phyloP scores from a whole-genome alignment of 1,284 basidiomycete species.

The Leccinum subatratum region DNA sequence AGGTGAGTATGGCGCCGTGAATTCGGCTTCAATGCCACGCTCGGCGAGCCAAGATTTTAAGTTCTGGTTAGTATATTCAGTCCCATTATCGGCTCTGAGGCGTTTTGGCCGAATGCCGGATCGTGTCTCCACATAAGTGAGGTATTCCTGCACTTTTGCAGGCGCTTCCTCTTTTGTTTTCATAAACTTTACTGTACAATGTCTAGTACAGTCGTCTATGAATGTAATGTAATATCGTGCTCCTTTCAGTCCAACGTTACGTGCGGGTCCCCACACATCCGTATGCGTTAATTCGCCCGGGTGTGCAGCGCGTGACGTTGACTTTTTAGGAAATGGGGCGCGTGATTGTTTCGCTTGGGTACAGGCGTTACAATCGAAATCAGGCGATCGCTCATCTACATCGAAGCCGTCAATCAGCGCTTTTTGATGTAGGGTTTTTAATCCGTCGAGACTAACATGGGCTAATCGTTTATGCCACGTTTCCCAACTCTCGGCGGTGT shows the following conservation, averaged over 20 bases:
- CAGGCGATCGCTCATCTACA: neutral
- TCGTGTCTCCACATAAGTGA: too few species aligned
- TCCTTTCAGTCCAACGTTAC: neutral
- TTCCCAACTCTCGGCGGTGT: neutral
- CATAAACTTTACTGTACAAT: too few species aligned
- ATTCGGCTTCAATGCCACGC: neutral
- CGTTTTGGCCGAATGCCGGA: too few species aligned
- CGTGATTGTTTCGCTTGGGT: neutral
- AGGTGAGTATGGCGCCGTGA: neutral
- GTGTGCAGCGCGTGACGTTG: neutral
- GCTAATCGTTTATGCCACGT: neutral
- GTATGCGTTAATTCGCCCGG: neutral
- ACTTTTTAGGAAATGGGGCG: neutral
- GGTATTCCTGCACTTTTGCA: too few species aligned
- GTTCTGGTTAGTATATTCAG: neutral
- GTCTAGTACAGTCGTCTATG: too few species aligned
- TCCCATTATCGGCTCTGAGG: too few species aligned
- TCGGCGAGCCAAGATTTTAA: neutral
- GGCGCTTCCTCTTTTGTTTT: too few species aligned
- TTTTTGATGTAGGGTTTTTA: neutral
- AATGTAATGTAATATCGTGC: too few species aligned
- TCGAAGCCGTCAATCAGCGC: neutral
- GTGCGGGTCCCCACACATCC: neutral
- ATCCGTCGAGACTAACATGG: neutral
- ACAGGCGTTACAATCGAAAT: neutral